Conservation (phyloP, 148 eudicot genomes). For the Vaccinium corymbosum region DNA sequence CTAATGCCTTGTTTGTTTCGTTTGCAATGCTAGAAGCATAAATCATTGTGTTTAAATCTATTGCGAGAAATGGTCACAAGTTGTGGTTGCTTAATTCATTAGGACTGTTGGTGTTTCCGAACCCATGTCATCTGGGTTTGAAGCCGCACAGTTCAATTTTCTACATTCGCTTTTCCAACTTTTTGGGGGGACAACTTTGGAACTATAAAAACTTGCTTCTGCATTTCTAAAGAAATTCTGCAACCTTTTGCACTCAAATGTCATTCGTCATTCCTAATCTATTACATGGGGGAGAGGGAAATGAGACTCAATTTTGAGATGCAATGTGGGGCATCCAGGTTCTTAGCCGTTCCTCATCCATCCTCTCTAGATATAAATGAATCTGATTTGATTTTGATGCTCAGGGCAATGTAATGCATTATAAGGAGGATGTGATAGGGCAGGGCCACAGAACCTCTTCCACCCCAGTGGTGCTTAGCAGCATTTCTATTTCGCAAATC, state of each 20-base stretch:
- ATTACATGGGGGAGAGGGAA: too few species aligned
- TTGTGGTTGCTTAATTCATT: not conserved
- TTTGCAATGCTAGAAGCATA: not conserved
- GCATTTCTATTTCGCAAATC: not conserved
- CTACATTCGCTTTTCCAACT: not conserved
- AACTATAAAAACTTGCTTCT: not conserved
- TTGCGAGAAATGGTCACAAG: not conserved
- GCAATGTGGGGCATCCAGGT: not conserved
- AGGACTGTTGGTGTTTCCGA: not conserved
- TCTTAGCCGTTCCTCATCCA: not conserved
- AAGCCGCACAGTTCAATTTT: not conserved
- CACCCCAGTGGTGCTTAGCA: not conserved
- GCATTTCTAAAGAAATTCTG: not conserved
- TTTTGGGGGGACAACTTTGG: not conserved
- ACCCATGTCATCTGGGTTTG: not conserved
- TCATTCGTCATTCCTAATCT: too few species aligned
- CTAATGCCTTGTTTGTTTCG: not conserved
- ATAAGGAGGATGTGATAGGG: not conserved
- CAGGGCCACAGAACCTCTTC: slow-evolving; percentile 2
- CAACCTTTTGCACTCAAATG: not conserved
- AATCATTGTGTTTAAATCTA: not conserved
- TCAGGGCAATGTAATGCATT: not conserved
- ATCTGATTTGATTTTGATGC: not conserved
- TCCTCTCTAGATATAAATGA: not conserved
- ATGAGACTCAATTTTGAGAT: too few species aligned